Evolutionary conservation across 1,284 basidiomycete genomes (phyloP), one percentile per base, ranked within the genome.

Genomic region (Naganishia cerealis): DNA sequence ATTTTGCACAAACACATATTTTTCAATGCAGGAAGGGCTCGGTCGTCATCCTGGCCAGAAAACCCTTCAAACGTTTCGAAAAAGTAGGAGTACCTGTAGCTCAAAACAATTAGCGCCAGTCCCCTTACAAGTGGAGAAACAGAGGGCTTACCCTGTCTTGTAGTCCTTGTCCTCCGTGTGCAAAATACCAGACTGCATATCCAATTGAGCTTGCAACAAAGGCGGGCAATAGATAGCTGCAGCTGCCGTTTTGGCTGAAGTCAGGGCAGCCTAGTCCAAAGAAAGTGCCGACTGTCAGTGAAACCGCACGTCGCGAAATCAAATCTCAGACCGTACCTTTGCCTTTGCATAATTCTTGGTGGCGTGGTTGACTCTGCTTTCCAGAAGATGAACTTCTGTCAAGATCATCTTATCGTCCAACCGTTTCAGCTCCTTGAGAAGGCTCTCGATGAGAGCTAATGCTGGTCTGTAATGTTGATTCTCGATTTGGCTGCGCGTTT

Each of bases 121-220:
- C 2, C 55, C 61, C 12, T 24, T 21, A 57, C 48, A 69, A 36
- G 33, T 18, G 21, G 21, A 50, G 18, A 26, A 33, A 33, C 9
- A 16, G n/a, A 67, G 36, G 7, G 66, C 77, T 62, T 42, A 80
- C 48, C 88, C 95, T 0, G 94, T 99, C 69, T 88, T 94, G 80
- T 97, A 98, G 79, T 99, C 95, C 77, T 96, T 97, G 79, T 98
- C 95, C 73, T 98, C 94, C 0, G 95, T 94, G 74, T 97, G 93
- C 16, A 98, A 84, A 36, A 96, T 86, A 16, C 95, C 91, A 39
- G 89, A 89, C 78, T 97, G 94, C 52, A 98, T 86, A 78, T 98
- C 95, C 40, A 98, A 87, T 42, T 90, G 86, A 1, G 94, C 90
- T 82, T 99, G 95, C 3, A 98, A 86, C 57, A 87, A 83, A 0